Evolutionary conservation across 2,329 filamentous ascomycete species (phyloP).

Genomic region (Neonectria sp.): DNA sequence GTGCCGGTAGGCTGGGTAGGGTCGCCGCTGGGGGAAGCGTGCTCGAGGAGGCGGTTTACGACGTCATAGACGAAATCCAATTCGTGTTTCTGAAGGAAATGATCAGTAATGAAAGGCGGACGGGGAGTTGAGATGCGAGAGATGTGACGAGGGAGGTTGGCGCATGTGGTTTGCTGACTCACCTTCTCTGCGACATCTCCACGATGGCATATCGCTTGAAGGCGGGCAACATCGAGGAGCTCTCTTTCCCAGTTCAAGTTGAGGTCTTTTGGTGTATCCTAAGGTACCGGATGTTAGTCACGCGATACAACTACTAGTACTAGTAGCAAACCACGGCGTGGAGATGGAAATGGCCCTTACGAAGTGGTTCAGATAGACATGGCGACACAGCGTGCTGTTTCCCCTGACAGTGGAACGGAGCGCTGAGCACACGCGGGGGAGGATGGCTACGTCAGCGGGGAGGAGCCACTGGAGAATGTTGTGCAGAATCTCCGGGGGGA

Average conservation of each 20-base stretch:
- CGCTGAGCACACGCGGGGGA: slow-evolving; percentile 66
- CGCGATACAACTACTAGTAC: too few species aligned
- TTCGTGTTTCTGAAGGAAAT: slow-evolving; percentile 54
- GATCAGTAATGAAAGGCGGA: not conserved
- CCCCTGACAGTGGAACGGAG: slow-evolving; percentile 62
- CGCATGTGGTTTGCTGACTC: slow-evolving; percentile 20
- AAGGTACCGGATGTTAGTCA: not conserved
- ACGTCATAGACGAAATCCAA: slow-evolving; percentile 64
- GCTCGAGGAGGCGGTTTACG: slow-evolving; percentile 61
- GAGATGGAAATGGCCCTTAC: slow-evolving; percentile 57
- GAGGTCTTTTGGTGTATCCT: slow-evolving; percentile 54
- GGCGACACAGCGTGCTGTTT: slow-evolving; percentile 73
- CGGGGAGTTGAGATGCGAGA: not conserved
- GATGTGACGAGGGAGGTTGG: not conserved
- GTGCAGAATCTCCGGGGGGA: slow-evolving; percentile 76
- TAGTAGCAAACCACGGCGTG: not conserved
- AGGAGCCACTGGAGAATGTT: slow-evolving; percentile 71
- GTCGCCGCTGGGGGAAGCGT: slow-evolving; percentile 56
- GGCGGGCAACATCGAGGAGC: slow-evolving; percentile 60
- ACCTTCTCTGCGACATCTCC: slow-evolving; percentile 57
- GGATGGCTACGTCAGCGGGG: slow-evolving; percentile 68
- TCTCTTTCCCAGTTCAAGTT: slow-evolving; percentile 60
- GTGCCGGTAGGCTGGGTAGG: slow-evolving; percentile 52
- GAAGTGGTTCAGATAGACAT: slow-evolving; percentile 71
- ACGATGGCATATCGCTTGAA: slow-evolving; percentile 60